Evolutionary conservation across 2,329 filamentous ascomycete species (phyloP).

Genomic region (Coniochaeta pulveracea): DNA sequence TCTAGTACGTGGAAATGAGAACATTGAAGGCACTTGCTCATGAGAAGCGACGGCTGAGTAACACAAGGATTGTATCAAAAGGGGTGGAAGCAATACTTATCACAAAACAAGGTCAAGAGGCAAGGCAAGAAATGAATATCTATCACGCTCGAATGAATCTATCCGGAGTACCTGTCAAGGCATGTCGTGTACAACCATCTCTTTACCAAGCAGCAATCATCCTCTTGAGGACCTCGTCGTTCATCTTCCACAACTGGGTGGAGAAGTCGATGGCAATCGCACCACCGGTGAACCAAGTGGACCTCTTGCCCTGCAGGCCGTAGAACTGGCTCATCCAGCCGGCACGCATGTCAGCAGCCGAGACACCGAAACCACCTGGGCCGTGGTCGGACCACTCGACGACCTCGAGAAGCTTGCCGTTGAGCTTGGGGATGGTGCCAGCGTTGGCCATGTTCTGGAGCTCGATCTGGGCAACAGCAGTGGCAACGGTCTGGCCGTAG

Average conservation of each 20-base stretch:
- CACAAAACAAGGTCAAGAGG: no score
- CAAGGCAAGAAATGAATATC: no score
- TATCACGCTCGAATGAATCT: no score
- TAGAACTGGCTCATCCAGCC: conserved; percentile 13
- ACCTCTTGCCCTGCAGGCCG: conserved; percentile 11
- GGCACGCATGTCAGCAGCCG: conserved; percentile 8
- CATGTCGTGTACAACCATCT: background rate
- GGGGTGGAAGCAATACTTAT: no score
- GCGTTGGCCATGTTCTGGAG: conserved; percentile 10
- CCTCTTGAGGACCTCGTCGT: conserved; percentile 8
- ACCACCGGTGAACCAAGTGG: conserved; percentile 14
- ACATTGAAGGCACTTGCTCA: no score
- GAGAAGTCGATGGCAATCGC: conserved; percentile 12
- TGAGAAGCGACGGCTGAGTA: no score
- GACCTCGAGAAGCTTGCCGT: background rate
- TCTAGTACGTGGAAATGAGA: conserved; percentile 16
- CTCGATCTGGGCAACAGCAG: conserved; percentile 3
- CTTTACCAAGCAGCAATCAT: background rate
- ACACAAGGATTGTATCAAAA: no score
- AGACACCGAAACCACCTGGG: conserved; percentile 7
- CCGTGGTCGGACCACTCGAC: conserved; percentile 8
- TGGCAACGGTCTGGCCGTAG: conserved; percentile 1
- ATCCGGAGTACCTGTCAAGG: no score
- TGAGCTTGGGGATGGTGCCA: conserved; percentile 7
- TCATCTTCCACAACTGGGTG: conserved; percentile 14